A percentile compares a stretch with the other conserved stretches of the same genome.
Conservation (phyloP, 495 filamentous ascomycete genomes). For the Penicillium turbatum region DNA sequence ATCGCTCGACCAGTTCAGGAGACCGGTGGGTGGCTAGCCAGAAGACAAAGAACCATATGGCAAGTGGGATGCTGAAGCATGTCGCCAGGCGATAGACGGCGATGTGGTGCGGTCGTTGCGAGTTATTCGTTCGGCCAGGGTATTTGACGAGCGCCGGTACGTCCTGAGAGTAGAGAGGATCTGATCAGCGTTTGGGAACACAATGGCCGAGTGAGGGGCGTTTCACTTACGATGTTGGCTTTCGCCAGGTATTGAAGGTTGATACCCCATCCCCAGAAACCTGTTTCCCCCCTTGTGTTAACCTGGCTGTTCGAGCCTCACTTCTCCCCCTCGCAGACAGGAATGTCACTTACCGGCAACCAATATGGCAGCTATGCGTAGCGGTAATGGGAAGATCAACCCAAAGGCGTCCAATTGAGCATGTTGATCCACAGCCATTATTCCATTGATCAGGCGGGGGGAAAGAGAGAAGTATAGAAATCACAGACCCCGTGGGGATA, state of each 20-base stretch:
- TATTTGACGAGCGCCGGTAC: constrained; percentile 77
- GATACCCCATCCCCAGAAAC: constrained; percentile 85
- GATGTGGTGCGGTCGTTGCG: constrained; percentile 66
- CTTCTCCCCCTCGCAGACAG: neutral
- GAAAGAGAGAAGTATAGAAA: constrained; percentile 3
- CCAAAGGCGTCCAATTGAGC: constrained; percentile 80
- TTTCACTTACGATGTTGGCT: constrained; percentile 60
- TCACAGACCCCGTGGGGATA: constrained; percentile 12
- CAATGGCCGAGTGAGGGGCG: constrained; percentile 1
- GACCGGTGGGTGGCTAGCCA: constrained; percentile 73
- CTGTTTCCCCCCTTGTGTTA: constrained; percentile 37
- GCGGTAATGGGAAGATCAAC: constrained; percentile 78
- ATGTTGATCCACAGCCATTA: constrained; percentile 76
- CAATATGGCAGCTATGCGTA: constrained; percentile 72
- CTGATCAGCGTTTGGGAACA: neutral
- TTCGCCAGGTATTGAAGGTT: constrained; percentile 78
- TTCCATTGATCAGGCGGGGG: constrained; percentile 44
- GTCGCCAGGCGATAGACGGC: constrained; percentile 80
- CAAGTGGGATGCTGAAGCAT: constrained; percentile 65
- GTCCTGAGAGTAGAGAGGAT: constrained; percentile 46
- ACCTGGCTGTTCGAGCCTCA: neutral
- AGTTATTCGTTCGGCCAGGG: constrained; percentile 58
- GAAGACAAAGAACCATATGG: constrained; percentile 68
- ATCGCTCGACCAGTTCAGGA: constrained; percentile 59
- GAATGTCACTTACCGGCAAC: constrained; percentile 59